Evolutionary conservation across 169 alveolate genomes (phyloP), one percentile per base, ranked within the genome.

Genomic region (Babesia caballi): DNA sequence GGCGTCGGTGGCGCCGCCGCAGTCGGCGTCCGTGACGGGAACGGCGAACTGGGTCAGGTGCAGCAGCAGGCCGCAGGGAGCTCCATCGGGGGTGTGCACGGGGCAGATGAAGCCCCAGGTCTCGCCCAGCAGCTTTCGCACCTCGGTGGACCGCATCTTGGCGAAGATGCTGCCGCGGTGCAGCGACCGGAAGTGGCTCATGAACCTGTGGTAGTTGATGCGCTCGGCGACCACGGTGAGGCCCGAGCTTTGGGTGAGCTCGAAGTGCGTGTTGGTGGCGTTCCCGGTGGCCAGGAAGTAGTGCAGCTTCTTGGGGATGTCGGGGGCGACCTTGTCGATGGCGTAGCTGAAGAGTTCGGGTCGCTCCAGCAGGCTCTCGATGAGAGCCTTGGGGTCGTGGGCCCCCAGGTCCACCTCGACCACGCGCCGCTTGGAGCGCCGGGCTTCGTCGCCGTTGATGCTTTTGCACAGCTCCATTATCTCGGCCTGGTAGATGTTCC

Each of bases 71-170:
- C 99, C 99, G 74, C 99, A 97, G 0, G 99, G 99, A n/a, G 97
- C 97, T 49, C 99, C 99, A 91, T 98, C 99, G 40, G 99, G 99
- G 0, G 99, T 97, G 83, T 98, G 99, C 21, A 98, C 99, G 4
- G 99, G 99, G 60, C 99, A 98, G 19, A 98, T 88, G 87, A 98
- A 98, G 36, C 99, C 99, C 99, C 99, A 98, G 41, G 98, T 93
- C 75, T 98, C 99, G 0, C 99, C 99, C 27, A 97, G 89, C 74
- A 98, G 90, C 89, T 97, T 97, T 78, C 99, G 96, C 19, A 90
- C 94, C 78, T 85, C 80, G 0, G 99, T 96, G 27, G 99, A 96
- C 83, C 95, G 91, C 99, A 96, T 96, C 69, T 96, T 94, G 21
- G 98, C 95, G 82, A 98, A 98, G 85, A 96, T 96, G 46, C 95